Percentiles rank a stretch among this genome's conserved stretches.
Evolutionary conservation across 768 basidiomycete genomes (phyloP).

Genomic region (Rhodotorula graminis): DNA sequence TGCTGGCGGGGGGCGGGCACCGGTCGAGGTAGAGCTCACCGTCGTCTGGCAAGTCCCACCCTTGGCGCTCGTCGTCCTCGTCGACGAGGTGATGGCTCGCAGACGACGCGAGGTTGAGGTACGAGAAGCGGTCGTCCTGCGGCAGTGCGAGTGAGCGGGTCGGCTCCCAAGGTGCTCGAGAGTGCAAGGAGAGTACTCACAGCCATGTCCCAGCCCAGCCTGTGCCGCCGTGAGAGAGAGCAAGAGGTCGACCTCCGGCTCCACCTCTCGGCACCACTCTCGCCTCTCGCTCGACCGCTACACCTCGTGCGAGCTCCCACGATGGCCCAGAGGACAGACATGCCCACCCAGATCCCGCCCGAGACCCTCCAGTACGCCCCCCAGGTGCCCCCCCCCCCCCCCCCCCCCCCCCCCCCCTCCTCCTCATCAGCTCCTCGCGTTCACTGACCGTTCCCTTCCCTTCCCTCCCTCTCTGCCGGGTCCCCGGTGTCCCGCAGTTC

Average conservation of each 20-base stretch:
- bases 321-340: background rate
- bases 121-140: slow-evolving; percentile 17
- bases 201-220: background rate
- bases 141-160: background rate
- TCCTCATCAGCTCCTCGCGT: background rate
- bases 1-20: no score
- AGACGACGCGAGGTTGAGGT: background rate
- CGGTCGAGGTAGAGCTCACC: background rate
- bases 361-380: slow-evolving; percentile 31
- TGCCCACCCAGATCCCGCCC: background rate
- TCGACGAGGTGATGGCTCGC: background rate
- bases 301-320: background rate
- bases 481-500: slow-evolving; percentile 12
- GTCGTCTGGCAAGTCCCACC: slow-evolving; percentile 21
- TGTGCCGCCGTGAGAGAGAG: background rate
- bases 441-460: background rate
- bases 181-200: background rate
- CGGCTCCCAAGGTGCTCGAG: background rate
- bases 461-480: background rate
- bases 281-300: background rate
- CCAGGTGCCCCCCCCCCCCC: background rate
- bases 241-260: background rate
- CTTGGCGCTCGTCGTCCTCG: slow-evolving; percentile 15
- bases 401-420: background rate
- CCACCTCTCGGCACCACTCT: background rate